These are phyloP conservation scores for Penicillium angulare DNA, from an alignment of 495 filamentous ascomycete species.

Conservation along the genomic window DNA sequence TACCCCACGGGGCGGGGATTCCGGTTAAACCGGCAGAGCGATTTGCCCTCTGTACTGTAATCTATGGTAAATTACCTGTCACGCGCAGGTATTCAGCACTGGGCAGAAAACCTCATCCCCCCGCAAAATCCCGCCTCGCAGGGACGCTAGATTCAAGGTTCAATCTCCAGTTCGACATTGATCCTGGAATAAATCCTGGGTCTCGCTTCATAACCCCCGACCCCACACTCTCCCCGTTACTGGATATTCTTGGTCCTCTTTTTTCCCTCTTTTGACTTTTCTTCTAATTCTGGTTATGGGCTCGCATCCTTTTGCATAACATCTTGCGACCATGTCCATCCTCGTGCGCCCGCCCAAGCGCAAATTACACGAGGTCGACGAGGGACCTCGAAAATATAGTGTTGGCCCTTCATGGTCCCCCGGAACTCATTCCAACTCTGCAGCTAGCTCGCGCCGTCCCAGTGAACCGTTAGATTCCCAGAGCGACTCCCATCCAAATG, in stretches of 20 bases:
- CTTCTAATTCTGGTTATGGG: constrained; percentile 11
- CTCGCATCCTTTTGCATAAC: neutral
- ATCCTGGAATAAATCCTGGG: no score
- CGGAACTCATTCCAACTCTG: neutral
- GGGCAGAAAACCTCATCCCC: neutral
- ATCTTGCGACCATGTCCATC: constrained; percentile 32
- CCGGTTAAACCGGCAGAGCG: no score
- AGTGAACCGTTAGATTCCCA: constrained; percentile 24
- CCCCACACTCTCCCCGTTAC: no score
- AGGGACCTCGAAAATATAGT: constrained; percentile 23
- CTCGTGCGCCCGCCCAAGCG: constrained; percentile 39
- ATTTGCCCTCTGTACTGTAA: no score
- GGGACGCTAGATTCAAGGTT: no score
- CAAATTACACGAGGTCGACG: constrained; percentile 33
- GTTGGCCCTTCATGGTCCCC: neutral
- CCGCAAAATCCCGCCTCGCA: constrained; percentile 3
- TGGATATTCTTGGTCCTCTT: neutral
- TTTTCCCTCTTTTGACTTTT: neutral
- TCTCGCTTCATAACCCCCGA: no score
- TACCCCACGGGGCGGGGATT: constrained; percentile 2
- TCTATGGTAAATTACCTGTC: neutral
- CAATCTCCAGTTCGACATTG: no score
- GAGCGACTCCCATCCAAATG: constrained; percentile 19
- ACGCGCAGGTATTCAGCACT: neutral
- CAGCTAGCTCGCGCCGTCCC: constrained; percentile 14